These are phyloP conservation scores for Monosporascus sp. DNA, from an alignment of 2,329 filamentous ascomycete species.

Conservation along the genomic window DNA sequence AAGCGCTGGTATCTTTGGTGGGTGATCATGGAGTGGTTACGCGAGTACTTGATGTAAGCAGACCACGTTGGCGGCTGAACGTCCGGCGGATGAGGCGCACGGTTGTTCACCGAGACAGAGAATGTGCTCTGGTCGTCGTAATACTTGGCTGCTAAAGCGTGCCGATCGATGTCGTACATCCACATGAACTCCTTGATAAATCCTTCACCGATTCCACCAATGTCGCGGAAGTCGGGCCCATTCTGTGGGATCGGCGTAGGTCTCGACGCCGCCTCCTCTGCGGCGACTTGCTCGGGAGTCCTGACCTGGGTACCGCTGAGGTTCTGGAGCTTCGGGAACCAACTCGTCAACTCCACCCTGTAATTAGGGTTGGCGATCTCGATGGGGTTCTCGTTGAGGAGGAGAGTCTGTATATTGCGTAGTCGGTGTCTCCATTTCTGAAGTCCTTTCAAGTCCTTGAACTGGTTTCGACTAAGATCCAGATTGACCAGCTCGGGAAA, in stretches of 20 bases:
- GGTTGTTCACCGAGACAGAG: conserved; percentile 67
- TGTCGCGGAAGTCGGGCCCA: conserved; percentile 68
- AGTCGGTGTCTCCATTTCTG: conserved; percentile 77
- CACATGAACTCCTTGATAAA: conserved; percentile 72
- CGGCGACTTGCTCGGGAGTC: conserved; percentile 63
- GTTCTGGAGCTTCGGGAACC: conserved; percentile 76
- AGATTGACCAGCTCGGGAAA: conserved; percentile 85
- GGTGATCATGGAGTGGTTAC: conserved; percentile 70
- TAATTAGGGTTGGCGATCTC: conserved; percentile 55
- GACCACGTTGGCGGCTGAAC: conserved; percentile 56
- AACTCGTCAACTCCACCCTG: conserved; percentile 64
- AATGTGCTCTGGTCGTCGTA: conserved; percentile 76
- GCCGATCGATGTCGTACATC: conserved; percentile 68
- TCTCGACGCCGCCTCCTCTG: conserved; percentile 43
- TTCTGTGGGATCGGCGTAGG: conserved; percentile 57
- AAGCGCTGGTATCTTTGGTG: conserved; percentile 60
- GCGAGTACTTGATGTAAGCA: conserved; percentile 69
- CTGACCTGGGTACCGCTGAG: conserved; percentile 73
- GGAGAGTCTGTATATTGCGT: conserved; percentile 71
- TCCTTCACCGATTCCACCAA: conserved; percentile 66
- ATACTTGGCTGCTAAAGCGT: conserved; percentile 56
- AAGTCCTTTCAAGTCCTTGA: conserved; percentile 63
- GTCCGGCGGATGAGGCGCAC: conserved; percentile 44
- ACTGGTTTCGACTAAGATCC: conserved; percentile 79
- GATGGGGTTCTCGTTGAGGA: conserved; percentile 74